A percentile compares a stretch with the other conserved stretches of the same genome.
These are phyloP conservation scores for Anthracocystis walkeri DNA, from an alignment of 1,284 basidiomycete species.

Conservation along the genomic window DNA sequence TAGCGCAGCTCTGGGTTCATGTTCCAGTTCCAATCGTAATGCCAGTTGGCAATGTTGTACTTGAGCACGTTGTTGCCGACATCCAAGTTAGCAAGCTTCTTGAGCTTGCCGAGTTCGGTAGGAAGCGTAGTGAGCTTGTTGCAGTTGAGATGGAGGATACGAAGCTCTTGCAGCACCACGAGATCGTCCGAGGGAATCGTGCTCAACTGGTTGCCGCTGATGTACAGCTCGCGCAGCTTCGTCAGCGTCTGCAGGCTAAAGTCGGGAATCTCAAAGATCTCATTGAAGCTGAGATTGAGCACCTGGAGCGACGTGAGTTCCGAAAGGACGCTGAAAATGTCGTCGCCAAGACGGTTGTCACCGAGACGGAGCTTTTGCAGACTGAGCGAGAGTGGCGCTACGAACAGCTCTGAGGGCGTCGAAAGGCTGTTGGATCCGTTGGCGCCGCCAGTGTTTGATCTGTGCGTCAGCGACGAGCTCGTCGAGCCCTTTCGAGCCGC, in stretches of 20 bases:
- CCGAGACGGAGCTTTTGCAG: conserved; percentile 85
- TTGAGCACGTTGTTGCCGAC: conserved; percentile 94
- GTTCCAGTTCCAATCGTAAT: conserved; percentile 99
- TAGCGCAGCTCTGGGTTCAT: conserved; percentile 93
- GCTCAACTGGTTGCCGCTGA: conserved; percentile 92
- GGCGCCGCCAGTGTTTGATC: conserved; percentile 19
- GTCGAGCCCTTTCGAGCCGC: conserved; percentile 65
- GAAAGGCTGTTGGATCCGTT: conserved; percentile 22
- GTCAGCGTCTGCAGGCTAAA: conserved; percentile 80
- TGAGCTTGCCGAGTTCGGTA: conserved; percentile 86
- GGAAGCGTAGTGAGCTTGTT: conserved; percentile 94
- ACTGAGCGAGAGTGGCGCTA: conserved; percentile 78
- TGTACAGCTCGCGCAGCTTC: conserved; percentile 84
- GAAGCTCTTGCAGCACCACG: conserved; percentile 58
- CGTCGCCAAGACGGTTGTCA: conserved; percentile 89
- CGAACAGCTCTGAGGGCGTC: conserved; percentile 40
- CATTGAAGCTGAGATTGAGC: conserved; percentile 95
- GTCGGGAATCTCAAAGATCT: conserved; percentile 83
- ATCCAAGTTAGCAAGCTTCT: conserved; percentile 84
- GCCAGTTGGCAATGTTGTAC: conserved; percentile 99
- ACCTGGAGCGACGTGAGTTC: conserved; percentile 74
- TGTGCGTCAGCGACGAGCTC: conserved; percentile 49
- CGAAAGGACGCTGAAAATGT: conserved; percentile 82
- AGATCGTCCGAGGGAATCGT: conserved; percentile 80
- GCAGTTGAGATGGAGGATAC: conserved; percentile 85